Base-by-base conservation (phyloP, 2,329 filamentous ascomycete species). In the Arthrobotrys iridis region DNA sequence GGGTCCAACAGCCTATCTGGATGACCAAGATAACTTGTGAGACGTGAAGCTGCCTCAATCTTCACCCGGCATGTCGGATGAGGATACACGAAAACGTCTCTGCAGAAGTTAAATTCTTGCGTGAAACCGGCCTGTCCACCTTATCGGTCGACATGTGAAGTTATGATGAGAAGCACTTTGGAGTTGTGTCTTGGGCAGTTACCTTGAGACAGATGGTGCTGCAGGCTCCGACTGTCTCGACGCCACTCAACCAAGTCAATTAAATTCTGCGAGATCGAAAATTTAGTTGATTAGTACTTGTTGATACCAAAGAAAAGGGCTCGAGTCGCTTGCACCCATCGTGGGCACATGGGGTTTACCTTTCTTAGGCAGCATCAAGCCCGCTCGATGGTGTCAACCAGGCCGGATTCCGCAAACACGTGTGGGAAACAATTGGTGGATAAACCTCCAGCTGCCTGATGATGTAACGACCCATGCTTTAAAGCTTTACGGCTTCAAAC, bases 351-450 rank as follows among this genome's bases (percentile, higher is more conserved):
- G 64, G 52, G 43, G 28, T 48, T 57, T 59, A 46, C 22, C 35
- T 62, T 35, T 33, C 55, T 55, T 70, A 62, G 65, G 65, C 55
- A 70, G 57, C 55, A 52, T 70, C 35, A 41, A 8, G 33, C 24
- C 20, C 15, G 26, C 26, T 46, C 13, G 18, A 45, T 48, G 37
- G 52, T 67, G 18, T 35, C 40, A 57, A 28, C 46, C n/a, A 26
- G 18, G 13, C 33, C 24, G 55, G 55, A 57, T 24, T 26, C 11
- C 26, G 35, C 55, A 20, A 24, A 33, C 70, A 74, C 70, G 70
- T 74, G 70, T 24, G 45, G 52, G 30, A 43, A 65, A 74, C 57
- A 62, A 74, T 67, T 74, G 70, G 70, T 20, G 37, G 26, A 46
- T 30, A 43, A 35, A 35, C 59, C 13, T 11, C 35, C 6, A 63